phyloP scores from a whole-genome alignment of 352 stramenopile genomes.

The Aphanomyces astaci region DNA sequence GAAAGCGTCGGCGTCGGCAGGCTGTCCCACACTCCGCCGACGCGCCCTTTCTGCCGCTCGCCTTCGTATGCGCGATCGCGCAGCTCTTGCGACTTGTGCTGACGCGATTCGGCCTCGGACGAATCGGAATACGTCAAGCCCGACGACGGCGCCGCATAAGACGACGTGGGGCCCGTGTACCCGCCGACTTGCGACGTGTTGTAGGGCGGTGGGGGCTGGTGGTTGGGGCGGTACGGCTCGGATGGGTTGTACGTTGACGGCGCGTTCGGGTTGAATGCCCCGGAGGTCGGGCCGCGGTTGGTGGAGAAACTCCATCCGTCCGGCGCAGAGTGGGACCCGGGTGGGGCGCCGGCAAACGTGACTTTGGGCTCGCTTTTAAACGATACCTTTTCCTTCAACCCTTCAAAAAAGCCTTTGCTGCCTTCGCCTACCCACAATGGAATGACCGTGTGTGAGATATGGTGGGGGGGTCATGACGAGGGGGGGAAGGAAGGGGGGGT shows the following conservation, averaged over 20 bases:
- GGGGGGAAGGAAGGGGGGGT: background rate
- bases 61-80: constrained; percentile 32
- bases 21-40: constrained; percentile 58
- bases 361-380: constrained; percentile 54
- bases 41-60: constrained; percentile 75
- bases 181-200: background rate
- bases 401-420: constrained; percentile 83
- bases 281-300: constrained; percentile 71
- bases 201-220: background rate
- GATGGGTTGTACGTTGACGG: constrained; percentile 66
- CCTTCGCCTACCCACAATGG: constrained; percentile 58
- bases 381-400: constrained; percentile 76
- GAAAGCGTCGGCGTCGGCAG: constrained; percentile 27
- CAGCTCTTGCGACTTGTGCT: constrained; percentile 6
- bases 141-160: background rate
- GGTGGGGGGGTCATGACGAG: too few species aligned
- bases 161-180: background rate
- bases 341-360: constrained; percentile 48
- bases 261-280: constrained; percentile 44
- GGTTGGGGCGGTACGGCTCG: constrained; percentile 58
- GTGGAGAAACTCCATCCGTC: constrained; percentile 81
- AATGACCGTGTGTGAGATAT: too few species aligned
- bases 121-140: background rate
- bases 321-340: constrained; percentile 56
- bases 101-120: background rate